Evolutionary conservation across 305 asterid genomes (phyloP).

Genomic region (Fraxinus ornus): DNA sequence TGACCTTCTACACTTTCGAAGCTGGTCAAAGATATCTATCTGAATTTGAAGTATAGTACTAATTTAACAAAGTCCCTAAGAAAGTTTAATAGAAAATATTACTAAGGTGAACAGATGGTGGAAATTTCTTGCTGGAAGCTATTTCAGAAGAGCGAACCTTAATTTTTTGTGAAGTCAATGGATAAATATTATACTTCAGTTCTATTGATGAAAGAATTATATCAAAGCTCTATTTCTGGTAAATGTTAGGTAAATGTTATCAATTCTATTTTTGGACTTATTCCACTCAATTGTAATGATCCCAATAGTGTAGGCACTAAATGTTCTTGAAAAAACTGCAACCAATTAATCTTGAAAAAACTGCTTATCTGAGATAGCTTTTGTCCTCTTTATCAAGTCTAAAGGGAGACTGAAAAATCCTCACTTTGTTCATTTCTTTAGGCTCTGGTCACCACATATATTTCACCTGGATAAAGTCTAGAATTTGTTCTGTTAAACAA

Average conservation of each 20-base stretch:
- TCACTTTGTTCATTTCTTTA: background rate
- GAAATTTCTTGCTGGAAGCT: background rate
- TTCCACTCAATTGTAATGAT: too few relatives aligned
- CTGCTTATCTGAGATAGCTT: background rate
- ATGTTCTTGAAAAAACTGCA: background rate
- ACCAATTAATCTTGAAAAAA: background rate
- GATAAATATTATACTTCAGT: conserved; percentile 29
- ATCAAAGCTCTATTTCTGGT: too few relatives aligned
- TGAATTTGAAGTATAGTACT: too few relatives aligned
- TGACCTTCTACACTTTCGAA: too few relatives aligned
- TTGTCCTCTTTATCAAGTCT: background rate
- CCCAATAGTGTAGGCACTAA: too few relatives aligned
- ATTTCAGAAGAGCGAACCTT: conserved; percentile 32
- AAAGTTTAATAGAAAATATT: background rate
- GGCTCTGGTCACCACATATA: background rate
- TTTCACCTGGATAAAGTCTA: background rate
- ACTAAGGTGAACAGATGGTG: background rate
- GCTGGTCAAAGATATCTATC: too few relatives aligned
- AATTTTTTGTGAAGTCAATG: conserved; percentile 30
- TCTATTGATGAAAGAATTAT: too few relatives aligned
- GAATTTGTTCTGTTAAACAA: background rate
- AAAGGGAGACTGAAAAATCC: background rate
- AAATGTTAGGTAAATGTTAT: too few relatives aligned
- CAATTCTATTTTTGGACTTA: too few relatives aligned
- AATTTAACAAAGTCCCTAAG: too few relatives aligned